Conservation (phyloP, 2,329 filamentous ascomycete genomes). For the Claviceps pusilla region DNA sequence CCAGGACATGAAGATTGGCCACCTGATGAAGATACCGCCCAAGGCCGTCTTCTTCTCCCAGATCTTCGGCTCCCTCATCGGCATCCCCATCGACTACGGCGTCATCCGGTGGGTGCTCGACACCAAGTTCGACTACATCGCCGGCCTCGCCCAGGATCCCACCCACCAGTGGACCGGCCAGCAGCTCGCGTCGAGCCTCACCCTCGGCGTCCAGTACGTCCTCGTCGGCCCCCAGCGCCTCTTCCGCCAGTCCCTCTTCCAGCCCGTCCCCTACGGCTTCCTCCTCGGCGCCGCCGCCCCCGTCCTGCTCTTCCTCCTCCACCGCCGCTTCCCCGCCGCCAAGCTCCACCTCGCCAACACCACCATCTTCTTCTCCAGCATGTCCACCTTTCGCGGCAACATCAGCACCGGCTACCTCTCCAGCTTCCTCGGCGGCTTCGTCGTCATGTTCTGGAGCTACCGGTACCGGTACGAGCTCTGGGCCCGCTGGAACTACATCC, state of each 20-base stretch:
- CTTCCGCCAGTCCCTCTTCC: constrained; percentile 33
- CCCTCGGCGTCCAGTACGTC: constrained; percentile 44
- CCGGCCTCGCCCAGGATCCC: constrained; percentile 34
- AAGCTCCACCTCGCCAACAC: constrained; percentile 45
- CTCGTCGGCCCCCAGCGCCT: constrained; percentile 36
- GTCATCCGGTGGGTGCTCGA: constrained; percentile 45
- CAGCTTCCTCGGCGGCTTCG: constrained; percentile 42
- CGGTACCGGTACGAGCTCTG: constrained; percentile 40
- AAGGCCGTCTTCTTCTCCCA: constrained; percentile 46
- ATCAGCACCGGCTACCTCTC: constrained; percentile 44
- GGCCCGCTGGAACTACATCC: constrained; percentile 45
- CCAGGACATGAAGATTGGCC: constrained; percentile 49
- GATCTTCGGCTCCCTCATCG: constrained; percentile 42
- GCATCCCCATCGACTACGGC: constrained; percentile 46
- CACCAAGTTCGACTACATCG: constrained; percentile 40
- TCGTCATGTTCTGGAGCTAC: constrained; percentile 46
- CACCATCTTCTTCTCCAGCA: constrained; percentile 44
- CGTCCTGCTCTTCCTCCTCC: constrained; percentile 32
- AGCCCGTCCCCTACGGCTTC: constrained; percentile 36
- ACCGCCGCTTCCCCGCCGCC: constrained; percentile 35
- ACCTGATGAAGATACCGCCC: constrained; percentile 48
- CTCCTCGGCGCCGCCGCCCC: constrained; percentile 33
- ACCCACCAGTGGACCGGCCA: constrained; percentile 49
- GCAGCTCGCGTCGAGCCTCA: constrained; percentile 32
- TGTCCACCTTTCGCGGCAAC: constrained; percentile 45